These are phyloP conservation scores for Boletus smithii DNA, from an alignment of 1,284 basidiomycete species.

Conservation along the genomic window DNA sequence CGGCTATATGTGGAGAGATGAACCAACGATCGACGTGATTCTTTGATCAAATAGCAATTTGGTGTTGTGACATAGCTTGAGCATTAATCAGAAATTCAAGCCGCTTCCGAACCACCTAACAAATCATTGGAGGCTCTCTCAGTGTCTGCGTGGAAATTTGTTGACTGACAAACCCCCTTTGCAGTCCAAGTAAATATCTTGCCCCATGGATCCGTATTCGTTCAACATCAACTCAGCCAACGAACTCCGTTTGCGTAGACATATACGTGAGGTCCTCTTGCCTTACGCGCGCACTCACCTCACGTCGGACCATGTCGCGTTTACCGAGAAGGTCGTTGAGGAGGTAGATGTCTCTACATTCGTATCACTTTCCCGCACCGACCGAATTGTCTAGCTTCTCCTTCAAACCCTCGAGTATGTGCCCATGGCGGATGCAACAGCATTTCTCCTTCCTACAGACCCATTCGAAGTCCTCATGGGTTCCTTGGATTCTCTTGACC, in stretches of 20 bases:
- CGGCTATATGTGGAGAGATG: too few species aligned
- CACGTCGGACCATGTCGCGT: constrained; percentile 52
- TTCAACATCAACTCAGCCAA: constrained; percentile 20
- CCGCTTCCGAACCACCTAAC: too few species aligned
- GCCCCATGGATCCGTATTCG: constrained; percentile 17
- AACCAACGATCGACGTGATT: not conserved
- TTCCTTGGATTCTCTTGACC: constrained; percentile 32
- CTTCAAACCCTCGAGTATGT: constrained; percentile 40
- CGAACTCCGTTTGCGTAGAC: constrained; percentile 39
- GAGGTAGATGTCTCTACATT: constrained; percentile 44
- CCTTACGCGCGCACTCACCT: constrained; percentile 54
- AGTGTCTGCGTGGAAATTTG: constrained; percentile 15
- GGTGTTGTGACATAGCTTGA: too few species aligned
- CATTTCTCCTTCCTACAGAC: constrained; percentile 47
- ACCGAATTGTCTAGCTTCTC: constrained; percentile 39
- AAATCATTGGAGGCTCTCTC: too few species aligned
- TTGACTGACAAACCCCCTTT: not conserved
- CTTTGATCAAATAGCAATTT: too few species aligned
- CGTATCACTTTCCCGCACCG: constrained; percentile 1
- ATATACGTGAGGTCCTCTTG: constrained; percentile 52
- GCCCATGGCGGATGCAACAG: constrained; percentile 47
- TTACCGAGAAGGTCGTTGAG: constrained; percentile 47
- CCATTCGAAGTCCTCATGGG: constrained; percentile 44
- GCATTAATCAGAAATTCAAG: too few species aligned
- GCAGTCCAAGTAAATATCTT: too few species aligned